Percentiles rank a stretch among this genome's conserved stretches.
These are phyloP conservation scores for Colletotrichum siamense DNA, from an alignment of 2,329 filamentous ascomycete species.

Conservation along the genomic window DNA sequence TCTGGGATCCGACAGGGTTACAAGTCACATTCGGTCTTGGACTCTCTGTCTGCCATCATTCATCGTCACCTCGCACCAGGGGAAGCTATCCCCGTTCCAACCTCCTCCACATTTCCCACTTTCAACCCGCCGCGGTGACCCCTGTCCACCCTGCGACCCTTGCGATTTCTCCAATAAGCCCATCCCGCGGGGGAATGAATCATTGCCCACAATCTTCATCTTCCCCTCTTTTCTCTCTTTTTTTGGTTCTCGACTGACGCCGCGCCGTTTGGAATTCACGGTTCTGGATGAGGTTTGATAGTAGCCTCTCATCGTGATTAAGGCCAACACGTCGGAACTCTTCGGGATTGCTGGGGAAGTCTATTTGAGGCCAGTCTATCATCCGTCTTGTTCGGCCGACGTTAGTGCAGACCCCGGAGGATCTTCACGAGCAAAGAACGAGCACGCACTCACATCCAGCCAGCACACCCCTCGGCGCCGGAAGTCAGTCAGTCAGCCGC, in stretches of 20 bases:
- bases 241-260: background rate
- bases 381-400: background rate
- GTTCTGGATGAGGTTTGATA: background rate
- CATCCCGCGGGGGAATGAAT: conserved; percentile 1
- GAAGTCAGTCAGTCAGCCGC: conserved; percentile 5
- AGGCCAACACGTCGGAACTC: background rate
- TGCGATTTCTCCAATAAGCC: conserved; percentile 4
- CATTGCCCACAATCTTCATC: background rate
- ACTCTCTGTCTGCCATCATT: background rate
- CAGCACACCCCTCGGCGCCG: background rate
- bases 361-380: background rate
- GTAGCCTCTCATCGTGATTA: background rate
- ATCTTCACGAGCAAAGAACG: conserved; percentile 12
- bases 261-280: background rate
- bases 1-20: background rate
- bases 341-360: background rate
- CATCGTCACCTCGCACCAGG: background rate
- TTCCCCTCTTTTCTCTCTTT: conserved; percentile 15
- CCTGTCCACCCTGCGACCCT: background rate
- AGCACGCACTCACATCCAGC: background rate
- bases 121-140: background rate
- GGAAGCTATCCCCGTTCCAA: background rate
- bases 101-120: background rate
- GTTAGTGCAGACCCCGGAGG: background rate
- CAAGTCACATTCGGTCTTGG: background rate